Evolutionary conservation across 495 filamentous ascomycete species (phyloP), one percentile per base, ranked within the genome.

Genomic region (Penicillium lividum): DNA sequence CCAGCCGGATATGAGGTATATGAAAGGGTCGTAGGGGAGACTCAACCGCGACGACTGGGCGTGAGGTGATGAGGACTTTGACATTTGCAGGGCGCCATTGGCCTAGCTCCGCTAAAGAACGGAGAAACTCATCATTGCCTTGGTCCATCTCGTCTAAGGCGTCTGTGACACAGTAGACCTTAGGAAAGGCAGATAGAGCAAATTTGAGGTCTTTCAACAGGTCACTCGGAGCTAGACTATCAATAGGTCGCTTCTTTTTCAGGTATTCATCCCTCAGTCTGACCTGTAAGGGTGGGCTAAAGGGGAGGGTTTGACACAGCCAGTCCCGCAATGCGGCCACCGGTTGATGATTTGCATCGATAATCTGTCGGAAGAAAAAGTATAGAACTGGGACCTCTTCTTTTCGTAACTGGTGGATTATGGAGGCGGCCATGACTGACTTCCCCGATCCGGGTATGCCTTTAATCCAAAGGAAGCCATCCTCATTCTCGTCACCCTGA

Each of bases 371-470:
- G 60, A 82, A 82, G 66, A 85, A 85, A 67, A 85, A 83, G 59
- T 64, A 82, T 0, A 83, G 64, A 2, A 81, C 75, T 1, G 77
- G 78, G 7, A 52, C 55, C 34, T 59, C 47, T 34, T 65, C 34
- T 52, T 70, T 47, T 56, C 59, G 8, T 34, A 60, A 40, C 49
- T 60, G 42, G 27, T 52, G 15, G 30, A 62, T 48, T 16, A 93
- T 75, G 47, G 76, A 80, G 18, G 76, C 69, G 13, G 90, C 88
- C 56, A 95, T 81, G 3, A 89, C 92, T 10, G 91, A 93, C 76
- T 96, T 96, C 84, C 89, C 91, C 59, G 92, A 93, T 51, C 92
- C 91, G 1, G 91, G 91, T 59, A 93, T 91, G 9, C 91, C 91
- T 56, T 63, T 63, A 25, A 63, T 59, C 52, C 52, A 63, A 11